Conservation (phyloP, 2,329 filamentous ascomycete genomes). For the Biscogniauxia mediterranea region DNA sequence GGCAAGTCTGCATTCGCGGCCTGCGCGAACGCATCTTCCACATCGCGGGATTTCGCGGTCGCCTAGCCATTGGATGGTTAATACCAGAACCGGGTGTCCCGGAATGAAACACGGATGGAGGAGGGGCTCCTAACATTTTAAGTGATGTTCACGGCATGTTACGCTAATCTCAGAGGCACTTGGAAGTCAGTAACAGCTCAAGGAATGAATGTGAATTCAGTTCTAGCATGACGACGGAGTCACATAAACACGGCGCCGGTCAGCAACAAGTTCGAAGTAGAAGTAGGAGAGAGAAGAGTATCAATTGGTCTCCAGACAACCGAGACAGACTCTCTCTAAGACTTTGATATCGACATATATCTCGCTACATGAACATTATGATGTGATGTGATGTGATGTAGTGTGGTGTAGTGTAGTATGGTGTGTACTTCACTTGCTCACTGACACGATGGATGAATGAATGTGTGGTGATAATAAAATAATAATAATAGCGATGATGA, state of each 20-base stretch:
- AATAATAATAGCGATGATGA: too few relatives aligned
- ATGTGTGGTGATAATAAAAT: not conserved
- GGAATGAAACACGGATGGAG: not conserved
- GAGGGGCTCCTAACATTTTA: slow-evolving; percentile 40
- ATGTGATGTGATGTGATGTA: not conserved
- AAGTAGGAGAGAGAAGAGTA: not conserved
- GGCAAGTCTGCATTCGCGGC: slow-evolving; percentile 32
- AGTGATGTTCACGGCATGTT: slow-evolving; percentile 47
- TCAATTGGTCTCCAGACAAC: not conserved
- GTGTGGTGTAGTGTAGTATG: too few relatives aligned
- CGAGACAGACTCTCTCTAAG: not conserved
- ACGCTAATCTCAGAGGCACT: slow-evolving; percentile 32
- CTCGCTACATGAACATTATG: not conserved
- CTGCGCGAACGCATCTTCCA: slow-evolving; percentile 32
- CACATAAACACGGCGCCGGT: not conserved
- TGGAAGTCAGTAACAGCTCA: slow-evolving; percentile 12
- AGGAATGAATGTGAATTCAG: not conserved
- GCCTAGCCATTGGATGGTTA: slow-evolving; percentile 29
- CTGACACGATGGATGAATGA: not conserved
- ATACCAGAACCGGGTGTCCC: not conserved
- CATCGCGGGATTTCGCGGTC: slow-evolving; percentile 37
- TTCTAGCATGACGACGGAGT: not conserved
- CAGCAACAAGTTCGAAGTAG: not conserved
- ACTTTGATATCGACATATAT: not conserved
- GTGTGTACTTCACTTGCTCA: too few relatives aligned